Base-by-base conservation (phyloP, 2,329 filamentous ascomycete species). In the Canariomyces notabilis region DNA sequence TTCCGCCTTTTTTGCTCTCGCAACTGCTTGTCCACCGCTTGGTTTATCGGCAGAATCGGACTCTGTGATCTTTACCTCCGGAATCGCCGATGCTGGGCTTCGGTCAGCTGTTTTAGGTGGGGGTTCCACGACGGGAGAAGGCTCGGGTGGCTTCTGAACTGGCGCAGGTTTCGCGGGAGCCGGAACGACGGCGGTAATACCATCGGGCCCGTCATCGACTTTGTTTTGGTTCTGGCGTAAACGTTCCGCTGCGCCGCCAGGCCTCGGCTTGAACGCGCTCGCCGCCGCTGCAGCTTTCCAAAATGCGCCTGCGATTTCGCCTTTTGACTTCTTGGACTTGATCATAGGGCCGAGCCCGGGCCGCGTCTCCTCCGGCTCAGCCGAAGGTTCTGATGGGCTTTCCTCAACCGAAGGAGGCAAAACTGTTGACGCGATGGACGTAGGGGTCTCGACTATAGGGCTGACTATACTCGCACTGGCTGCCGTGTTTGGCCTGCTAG, bases 331-430 rank as follows among this genome's bases (percentile, higher is more conserved):
- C 61, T 87, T 88, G 52, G 84, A 80, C 66, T 88, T 91, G 58
- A 96, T 85, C 90, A 95, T 95, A 2, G 89, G 88, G 0, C 89
- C 89, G 6, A 95, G 75, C 1, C 89, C 89, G 15, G 89, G 88
- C n/a, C 87, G 69, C 6, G 51, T 59, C 2, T 75, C 72, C 42
- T 74, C 70, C 29, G 58, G 51, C 5, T 63, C 61, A 5, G 56
- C 46, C 1, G 64, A 58, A 4, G 64, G 59, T 12, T 59, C 60
- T 2, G 61, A 48, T 16, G 63, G 56, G 6, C 62, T 54, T 5
- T 56, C 57, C 2, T 29, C 48, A 16, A 43, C 43, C 3, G 57
- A 49, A 12, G 59, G 54, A 5, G 62, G 56, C 7, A 55, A 50
- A 1, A 44, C 23, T 7, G 48, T 38, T 15, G 57, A 49, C 19